These are phyloP conservation scores for Venturia carpophila DNA, from an alignment of 2,329 filamentous ascomycete genomes.

Conservation along the genomic window DNA sequence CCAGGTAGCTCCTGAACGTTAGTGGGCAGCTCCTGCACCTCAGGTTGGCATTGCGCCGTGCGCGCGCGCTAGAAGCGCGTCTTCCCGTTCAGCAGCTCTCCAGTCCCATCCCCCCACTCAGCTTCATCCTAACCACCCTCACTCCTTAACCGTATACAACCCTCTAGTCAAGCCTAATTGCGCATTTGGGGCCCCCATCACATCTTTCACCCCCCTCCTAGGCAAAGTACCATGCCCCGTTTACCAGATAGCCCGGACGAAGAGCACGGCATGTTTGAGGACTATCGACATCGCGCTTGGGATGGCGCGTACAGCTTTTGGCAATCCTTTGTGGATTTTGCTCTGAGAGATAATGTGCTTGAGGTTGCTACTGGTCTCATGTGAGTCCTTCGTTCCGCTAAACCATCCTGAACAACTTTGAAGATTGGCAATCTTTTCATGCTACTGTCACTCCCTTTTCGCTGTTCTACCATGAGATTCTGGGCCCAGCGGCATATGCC, in stretches of 20 bases:
- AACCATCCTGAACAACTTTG: neutral
- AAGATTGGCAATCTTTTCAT: neutral
- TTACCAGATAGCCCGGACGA: neutral
- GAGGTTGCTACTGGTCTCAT: slow-evolving; percentile 70
- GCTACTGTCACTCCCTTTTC: neutral
- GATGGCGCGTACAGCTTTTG: slow-evolving; percentile 28
- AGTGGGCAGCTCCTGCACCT: neutral
- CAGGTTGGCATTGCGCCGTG: neutral
- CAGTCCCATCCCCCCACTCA: neutral
- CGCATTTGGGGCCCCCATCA: too few relatives aligned
- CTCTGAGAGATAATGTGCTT: slow-evolving; percentile 65
- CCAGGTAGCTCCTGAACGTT: neutral
- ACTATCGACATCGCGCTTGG: slow-evolving; percentile 6
- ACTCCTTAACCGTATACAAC: neutral
- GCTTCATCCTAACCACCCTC: neutral
- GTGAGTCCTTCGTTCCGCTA: slow-evolving; percentile 37
- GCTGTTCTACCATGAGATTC: neutral
- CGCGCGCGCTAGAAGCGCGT: neutral
- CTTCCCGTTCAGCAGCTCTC: neutral
- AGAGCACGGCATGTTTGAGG: slow-evolving; percentile 8
- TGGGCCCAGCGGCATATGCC: too few relatives aligned
- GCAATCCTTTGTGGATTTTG: slow-evolving; percentile 63
- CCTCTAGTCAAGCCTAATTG: too few relatives aligned
- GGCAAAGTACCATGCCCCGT: neutral
- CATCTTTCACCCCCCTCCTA: too few relatives aligned